Conservation (phyloP, 176 grass and related monocot genomes). For the Bothriochloa decipiens region DNA sequence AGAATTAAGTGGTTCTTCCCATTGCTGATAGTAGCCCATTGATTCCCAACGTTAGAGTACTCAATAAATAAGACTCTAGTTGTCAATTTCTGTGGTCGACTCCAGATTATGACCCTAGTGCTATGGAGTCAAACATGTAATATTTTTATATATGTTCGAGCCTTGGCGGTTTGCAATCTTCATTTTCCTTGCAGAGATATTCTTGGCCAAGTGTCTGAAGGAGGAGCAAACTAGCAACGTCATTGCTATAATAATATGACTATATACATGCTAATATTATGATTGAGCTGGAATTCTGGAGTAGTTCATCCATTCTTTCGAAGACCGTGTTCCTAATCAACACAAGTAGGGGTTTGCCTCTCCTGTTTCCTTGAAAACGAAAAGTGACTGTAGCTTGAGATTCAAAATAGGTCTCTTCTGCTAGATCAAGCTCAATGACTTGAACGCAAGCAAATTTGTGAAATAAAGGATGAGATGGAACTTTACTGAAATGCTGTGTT, state of each 20-base stretch:
- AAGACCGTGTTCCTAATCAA: constrained; percentile 1
- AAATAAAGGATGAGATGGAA: not conserved
- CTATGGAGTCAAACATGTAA: constrained; percentile 20
- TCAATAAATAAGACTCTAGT: constrained; percentile 33
- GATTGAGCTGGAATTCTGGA: not conserved
- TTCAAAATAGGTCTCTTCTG: not conserved
- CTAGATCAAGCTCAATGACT: not conserved
- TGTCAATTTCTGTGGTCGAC: constrained; percentile 9
- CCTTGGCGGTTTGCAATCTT: constrained; percentile 33
- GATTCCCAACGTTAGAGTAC: constrained; percentile 28
- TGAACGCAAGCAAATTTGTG: not conserved
- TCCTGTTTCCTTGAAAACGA: not conserved
- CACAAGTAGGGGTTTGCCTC: not conserved
- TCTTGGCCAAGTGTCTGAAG: constrained; percentile 27
- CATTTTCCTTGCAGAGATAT: constrained; percentile 38
- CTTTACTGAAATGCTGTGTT: not conserved
- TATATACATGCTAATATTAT: not conserved
- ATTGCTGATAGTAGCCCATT: constrained; percentile 34
- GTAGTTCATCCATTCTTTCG: not conserved
- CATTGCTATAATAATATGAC: not conserved
- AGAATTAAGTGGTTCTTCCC: constrained; percentile 38
- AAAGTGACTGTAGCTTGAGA: not conserved
- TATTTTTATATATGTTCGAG: not conserved
- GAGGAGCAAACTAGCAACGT: constrained; percentile 21
- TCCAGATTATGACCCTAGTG: constrained; percentile 19